A percentile compares a stretch with the other conserved stretches of the same genome.
Evolutionary conservation across 1,284 basidiomycete genomes (phyloP).

Genomic region (Cryptococcus sp.): DNA sequence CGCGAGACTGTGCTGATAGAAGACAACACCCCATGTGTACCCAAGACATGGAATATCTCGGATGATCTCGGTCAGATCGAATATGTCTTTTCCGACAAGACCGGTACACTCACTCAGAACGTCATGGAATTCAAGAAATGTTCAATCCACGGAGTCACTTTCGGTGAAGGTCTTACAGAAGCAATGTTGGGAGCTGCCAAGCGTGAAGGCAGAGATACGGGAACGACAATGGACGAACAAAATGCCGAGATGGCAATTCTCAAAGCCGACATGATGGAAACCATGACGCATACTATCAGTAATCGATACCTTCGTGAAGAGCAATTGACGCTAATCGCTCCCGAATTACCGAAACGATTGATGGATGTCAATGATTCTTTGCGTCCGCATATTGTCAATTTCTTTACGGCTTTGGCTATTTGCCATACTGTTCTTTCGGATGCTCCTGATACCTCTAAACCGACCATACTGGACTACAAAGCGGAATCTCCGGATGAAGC

Average conservation of each 20-base stretch:
- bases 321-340: conserved; percentile 83
- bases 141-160: conserved; percentile 75
- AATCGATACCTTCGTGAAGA: conserved; percentile 81
- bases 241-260: conserved; percentile 59
- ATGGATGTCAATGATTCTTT: conserved; percentile 61
- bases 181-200: conserved; percentile 88
- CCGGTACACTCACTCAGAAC: conserved; percentile 91
- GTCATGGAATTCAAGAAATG: conserved; percentile 99
- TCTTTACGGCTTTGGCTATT: conserved; percentile 81
- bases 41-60: conserved; percentile 97
- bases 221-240: conserved; percentile 66
- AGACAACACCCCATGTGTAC: conserved; percentile 79
- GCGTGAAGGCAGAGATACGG: conserved; percentile 65
- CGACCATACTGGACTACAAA: conserved; percentile 79
- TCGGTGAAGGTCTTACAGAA: conserved; percentile 92
- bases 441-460: conserved; percentile 61
- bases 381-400: conserved; percentile 66
- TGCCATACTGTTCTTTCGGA: conserved; percentile 86
- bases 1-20: background rate
- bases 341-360: conserved; percentile 73
- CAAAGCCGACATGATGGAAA: conserved; percentile 73
- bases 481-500: conserved; percentile 89
- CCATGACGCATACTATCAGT: conserved; percentile 73
- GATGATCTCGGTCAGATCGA: conserved; percentile 98
- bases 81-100: conserved; percentile 98